Conservation (phyloP, 78 protist genomes). For the Pigoraptor vietnamica region DNA sequence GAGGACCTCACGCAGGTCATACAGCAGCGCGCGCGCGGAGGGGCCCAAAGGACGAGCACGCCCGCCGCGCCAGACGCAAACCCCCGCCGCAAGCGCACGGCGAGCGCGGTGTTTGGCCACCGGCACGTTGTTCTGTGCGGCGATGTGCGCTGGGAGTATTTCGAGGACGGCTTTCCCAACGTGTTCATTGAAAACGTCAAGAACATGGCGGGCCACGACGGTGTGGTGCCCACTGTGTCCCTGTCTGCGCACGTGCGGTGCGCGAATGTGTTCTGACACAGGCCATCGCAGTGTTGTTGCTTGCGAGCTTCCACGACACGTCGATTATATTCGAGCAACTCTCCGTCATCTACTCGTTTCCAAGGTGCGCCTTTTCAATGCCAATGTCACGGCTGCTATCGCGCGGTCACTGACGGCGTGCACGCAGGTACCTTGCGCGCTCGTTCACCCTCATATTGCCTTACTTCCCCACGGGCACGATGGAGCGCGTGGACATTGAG, state of each 20-base stretch:
- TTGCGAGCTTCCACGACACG: background rate
- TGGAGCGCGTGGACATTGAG: conserved; percentile 51
- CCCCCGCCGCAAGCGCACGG: background rate
- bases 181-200: background rate
- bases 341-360: conserved; percentile 8
- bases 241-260: background rate
- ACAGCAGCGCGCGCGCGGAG: background rate
- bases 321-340: background rate
- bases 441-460: conserved; percentile 34
- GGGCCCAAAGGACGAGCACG: background rate
- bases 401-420: background rate
- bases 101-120: background rate
- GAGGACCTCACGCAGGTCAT: background rate
- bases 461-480: conserved; percentile 51
- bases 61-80: too few relatives aligned
- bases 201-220: background rate
- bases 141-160: background rate
- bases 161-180: conserved; percentile 10
- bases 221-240: background rate
- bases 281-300: background rate
- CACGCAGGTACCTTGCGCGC: conserved; percentile 17
- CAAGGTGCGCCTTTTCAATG: background rate
- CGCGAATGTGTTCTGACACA: background rate
- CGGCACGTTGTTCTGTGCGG: background rate
- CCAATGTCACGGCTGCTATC: background rate